A percentile compares a stretch with the other conserved stretches of the same genome.
These are phyloP conservation scores for Eucalyptus erythrocorys DNA, from an alignment of 345 rosid genomes.

Conservation along the genomic window DNA sequence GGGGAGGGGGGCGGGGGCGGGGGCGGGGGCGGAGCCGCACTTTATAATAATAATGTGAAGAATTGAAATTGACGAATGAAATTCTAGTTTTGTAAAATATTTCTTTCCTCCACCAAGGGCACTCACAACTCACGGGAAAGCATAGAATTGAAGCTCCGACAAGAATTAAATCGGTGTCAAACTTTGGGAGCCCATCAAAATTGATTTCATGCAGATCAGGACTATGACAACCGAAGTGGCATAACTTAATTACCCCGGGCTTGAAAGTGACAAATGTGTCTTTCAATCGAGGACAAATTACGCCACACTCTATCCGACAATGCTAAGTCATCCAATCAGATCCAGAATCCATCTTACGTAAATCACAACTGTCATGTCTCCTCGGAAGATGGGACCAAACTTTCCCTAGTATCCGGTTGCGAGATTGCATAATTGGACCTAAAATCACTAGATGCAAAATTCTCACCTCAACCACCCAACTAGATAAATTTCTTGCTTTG, in stretches of 20 bases:
- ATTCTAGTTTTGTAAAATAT: not conserved
- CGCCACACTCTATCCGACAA: fast-evolving
- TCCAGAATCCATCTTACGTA: not conserved
- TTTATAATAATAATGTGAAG: not conserved
- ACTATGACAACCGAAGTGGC: not conserved
- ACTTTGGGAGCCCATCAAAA: not conserved
- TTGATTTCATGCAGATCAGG: not conserved
- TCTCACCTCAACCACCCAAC: not conserved
- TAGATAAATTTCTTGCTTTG: not conserved
- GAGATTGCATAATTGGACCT: not conserved
- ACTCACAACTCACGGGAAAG: not conserved
- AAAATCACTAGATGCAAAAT: not conserved
- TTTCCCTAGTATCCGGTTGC: not conserved
- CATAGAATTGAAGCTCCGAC: not conserved
- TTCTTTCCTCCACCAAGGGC: not conserved
- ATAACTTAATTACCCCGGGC: not conserved
- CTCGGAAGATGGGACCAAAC: not conserved
- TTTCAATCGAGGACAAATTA: not conserved
- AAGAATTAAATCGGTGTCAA: not conserved
- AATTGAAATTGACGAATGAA: not conserved
- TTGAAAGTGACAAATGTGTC: not conserved
- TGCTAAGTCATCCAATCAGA: not conserved
- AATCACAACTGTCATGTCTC: not conserved
- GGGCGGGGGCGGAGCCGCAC: not conserved
- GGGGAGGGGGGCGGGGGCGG: fast-evolving